phyloP scores from a whole-genome alignment of 768 basidiomycete species.

The Termitomyces sp. region DNA sequence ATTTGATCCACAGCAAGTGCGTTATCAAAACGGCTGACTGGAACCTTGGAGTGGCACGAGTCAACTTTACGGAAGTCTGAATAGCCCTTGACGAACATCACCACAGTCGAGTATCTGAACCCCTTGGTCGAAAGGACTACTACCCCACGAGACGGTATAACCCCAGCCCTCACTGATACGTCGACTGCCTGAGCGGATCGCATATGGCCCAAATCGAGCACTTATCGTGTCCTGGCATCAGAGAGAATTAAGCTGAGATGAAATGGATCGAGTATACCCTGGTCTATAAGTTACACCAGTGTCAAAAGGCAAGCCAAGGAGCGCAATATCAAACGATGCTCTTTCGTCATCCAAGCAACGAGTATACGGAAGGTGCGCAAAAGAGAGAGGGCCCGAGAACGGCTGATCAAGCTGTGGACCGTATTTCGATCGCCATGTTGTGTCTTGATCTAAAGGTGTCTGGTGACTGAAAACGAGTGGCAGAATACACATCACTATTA shows the following conservation, averaged over 20 bases:
- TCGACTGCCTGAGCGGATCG: constrained; percentile 77
- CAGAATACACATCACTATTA: too few relatives aligned
- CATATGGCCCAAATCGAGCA: constrained; percentile 86
- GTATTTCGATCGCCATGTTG: constrained; percentile 69
- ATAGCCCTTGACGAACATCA: constrained; percentile 48
- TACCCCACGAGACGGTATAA: constrained; percentile 72
- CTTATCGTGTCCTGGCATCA: constrained; percentile 32
- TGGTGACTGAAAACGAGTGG: constrained; percentile 12
- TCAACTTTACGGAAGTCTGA: not conserved
- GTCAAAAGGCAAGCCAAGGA: constrained; percentile 82
- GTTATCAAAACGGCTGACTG: constrained; percentile 79
- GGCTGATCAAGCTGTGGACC: constrained; percentile 70
- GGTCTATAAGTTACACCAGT: constrained; percentile 64
- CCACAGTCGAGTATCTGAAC: constrained; percentile 77
- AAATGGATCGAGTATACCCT: constrained; percentile 33
- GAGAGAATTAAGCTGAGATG: not conserved
- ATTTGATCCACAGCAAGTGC: constrained; percentile 83
- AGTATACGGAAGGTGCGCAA: constrained; percentile 77
- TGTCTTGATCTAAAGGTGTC: constrained; percentile 7
- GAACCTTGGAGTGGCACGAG: constrained; percentile 46
- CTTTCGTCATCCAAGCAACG: constrained; percentile 64
- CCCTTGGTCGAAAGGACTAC: constrained; percentile 60
- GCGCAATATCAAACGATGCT: constrained; percentile 66
- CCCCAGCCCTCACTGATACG: constrained; percentile 56
- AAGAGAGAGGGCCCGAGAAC: constrained; percentile 80